A percentile compares a stretch with the other conserved stretches of the same genome.
These are phyloP conservation scores for Cystoderma amianthinum DNA, from an alignment of 768 basidiomycete genomes.

Conservation along the genomic window DNA sequence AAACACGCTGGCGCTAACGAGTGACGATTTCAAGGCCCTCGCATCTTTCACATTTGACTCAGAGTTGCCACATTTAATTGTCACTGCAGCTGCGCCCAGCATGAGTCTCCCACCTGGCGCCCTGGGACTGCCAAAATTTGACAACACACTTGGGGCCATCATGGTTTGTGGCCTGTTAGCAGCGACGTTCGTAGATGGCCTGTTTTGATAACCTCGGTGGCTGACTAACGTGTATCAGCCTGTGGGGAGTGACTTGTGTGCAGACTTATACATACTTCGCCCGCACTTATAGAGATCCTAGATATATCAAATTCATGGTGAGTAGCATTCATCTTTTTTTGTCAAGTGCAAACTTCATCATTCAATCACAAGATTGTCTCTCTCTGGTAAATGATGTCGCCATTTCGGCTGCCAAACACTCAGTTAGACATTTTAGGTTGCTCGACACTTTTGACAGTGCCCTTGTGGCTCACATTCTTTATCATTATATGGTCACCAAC, in stretches of 20 bases:
- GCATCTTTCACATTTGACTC: too few species aligned
- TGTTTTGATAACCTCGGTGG: not conserved
- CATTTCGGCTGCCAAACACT: constrained; percentile 5
- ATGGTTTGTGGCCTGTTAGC: constrained; percentile 47
- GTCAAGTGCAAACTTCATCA: too few species aligned
- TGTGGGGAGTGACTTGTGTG: constrained; percentile 52
- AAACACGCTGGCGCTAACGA: too few species aligned
- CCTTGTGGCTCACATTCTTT: constrained; percentile 48
- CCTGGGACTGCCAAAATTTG: constrained; percentile 26
- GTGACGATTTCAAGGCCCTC: too few species aligned
- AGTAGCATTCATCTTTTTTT: constrained; percentile 8
- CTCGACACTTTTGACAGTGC: constrained; percentile 52
- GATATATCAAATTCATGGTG: constrained; percentile 29
- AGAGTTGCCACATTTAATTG: too few species aligned
- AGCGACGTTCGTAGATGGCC: constrained; percentile 34
- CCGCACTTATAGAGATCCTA: constrained; percentile 22
- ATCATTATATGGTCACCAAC: constrained; percentile 51
- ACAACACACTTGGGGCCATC: constrained; percentile 48
- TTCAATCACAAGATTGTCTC: not conserved
- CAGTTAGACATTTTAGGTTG: constrained; percentile 20
- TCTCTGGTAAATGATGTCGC: too few species aligned
- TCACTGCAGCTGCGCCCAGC: too few species aligned
- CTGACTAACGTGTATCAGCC: constrained; percentile 18
- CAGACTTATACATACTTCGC: constrained; percentile 49
- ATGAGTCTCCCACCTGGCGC: too few species aligned